Percentiles rank a stretch among this genome's conserved stretches.
Evolutionary conservation across 768 basidiomycete genomes (phyloP).

Genomic region (Favolaschia claudopus): DNA sequence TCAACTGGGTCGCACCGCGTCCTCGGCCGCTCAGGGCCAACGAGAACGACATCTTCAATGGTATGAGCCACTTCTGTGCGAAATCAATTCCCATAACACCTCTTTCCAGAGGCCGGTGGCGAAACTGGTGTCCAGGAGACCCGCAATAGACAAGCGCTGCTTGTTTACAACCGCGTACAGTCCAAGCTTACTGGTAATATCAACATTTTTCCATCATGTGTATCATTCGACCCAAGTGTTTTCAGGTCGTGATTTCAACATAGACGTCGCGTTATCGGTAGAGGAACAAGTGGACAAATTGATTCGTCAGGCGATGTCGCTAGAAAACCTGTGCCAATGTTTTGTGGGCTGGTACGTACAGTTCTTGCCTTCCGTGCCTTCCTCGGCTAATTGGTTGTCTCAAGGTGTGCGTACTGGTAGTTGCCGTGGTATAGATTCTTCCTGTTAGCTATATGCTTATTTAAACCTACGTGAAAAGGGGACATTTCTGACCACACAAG

Average conservation of each 20-base stretch:
- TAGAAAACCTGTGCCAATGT: slow-evolving; percentile 96
- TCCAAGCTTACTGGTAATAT: slow-evolving; percentile 88
- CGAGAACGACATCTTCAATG: slow-evolving; percentile 94
- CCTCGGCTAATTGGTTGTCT: not conserved
- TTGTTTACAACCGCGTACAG: slow-evolving; percentile 94
- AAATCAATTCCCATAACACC: too few relatives aligned
- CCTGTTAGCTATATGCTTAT: too few relatives aligned
- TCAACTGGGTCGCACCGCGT: slow-evolving; percentile 71
- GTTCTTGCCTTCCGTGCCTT: not conserved
- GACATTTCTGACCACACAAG: too few relatives aligned
- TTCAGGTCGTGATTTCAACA: slow-evolving; percentile 91
- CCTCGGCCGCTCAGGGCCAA: slow-evolving; percentile 87
- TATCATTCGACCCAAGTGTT: not conserved
- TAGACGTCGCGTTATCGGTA: slow-evolving; percentile 76
- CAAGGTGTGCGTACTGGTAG: slow-evolving; percentile 80
- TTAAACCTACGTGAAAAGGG: too few relatives aligned
- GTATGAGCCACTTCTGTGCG: slow-evolving; percentile 47
- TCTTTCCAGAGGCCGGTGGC: slow-evolving; percentile 46
- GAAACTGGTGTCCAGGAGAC: slow-evolving; percentile 79
- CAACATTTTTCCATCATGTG: not conserved
- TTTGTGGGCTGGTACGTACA: slow-evolving; percentile 87
- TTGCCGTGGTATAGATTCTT: too few relatives aligned
- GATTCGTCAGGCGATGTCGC: slow-evolving; percentile 89
- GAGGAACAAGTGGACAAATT: slow-evolving; percentile 89
- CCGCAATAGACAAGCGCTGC: slow-evolving; percentile 88